phyloP scores from a whole-genome alignment of 1,284 basidiomycete species.

The Ceratobasidium sp. region DNA sequence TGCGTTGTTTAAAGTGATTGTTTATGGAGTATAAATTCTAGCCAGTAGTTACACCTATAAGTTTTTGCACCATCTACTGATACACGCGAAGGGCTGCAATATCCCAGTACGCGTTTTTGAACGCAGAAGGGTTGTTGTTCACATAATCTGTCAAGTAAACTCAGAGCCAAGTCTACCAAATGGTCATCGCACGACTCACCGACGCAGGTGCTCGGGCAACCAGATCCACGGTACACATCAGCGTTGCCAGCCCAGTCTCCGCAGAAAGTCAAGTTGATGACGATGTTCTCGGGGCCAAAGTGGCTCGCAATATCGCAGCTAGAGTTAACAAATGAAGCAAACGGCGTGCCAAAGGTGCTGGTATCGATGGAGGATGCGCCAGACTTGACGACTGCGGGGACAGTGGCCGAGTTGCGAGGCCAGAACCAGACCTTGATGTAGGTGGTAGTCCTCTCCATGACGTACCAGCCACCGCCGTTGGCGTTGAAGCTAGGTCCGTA shows the following conservation, averaged over 20 bases:
- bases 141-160: constrained; percentile 47
- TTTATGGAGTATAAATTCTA: no score
- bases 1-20: no score
- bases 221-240: constrained; percentile 46
- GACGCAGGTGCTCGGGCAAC: constrained; percentile 45
- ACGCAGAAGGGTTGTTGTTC: constrained; percentile 57
- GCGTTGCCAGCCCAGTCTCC: constrained; percentile 54
- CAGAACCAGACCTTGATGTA: constrained; percentile 69
- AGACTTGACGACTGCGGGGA: constrained; percentile 57
- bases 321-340: constrained; percentile 56
- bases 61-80: neutral
- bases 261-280: constrained; percentile 55
- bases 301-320: constrained; percentile 54
- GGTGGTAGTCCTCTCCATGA: constrained; percentile 58
- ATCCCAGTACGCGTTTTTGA: constrained; percentile 62
- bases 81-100: constrained; percentile 60
- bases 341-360: constrained; percentile 57
- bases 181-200: constrained; percentile 29
- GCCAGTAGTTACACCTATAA: no score
- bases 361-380: constrained; percentile 57
- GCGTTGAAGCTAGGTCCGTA: constrained; percentile 69
- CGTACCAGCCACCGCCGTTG: constrained; percentile 70
- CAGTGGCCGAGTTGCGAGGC: constrained; percentile 54
- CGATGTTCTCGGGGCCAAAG: constrained; percentile 57
- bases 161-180: neutral